These are phyloP conservation scores for Yamadazyma diddensiae DNA, from an alignment of 1,139 yeast genomes.

Conservation along the genomic window DNA sequence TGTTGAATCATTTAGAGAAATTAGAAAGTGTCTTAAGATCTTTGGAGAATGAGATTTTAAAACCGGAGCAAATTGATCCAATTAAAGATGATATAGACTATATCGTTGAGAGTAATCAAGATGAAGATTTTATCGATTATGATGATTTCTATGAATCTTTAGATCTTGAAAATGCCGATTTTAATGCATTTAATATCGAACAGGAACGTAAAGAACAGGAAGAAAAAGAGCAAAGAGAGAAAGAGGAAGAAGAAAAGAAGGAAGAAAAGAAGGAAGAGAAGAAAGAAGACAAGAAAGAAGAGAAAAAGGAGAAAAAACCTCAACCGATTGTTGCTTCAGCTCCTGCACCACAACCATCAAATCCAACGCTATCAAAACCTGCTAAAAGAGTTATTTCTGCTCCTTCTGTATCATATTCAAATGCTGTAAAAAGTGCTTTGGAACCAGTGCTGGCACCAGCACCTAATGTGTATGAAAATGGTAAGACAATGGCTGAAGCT, in stretches of 20 bases:
- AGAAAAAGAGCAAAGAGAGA: slow-evolving; percentile 7
- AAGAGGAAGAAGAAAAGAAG: slow-evolving; percentile 10
- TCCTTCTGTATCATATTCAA: slow-evolving; percentile 20
- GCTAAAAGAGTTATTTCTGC: slow-evolving; percentile 1
- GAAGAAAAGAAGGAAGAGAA: slow-evolving; percentile 10
- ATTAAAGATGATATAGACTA: slow-evolving; percentile 89
- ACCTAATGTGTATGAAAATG: slow-evolving; percentile 13
- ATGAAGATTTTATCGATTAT: slow-evolving; percentile 93
- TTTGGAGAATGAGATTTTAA: slow-evolving; percentile 79
- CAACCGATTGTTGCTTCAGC: slow-evolving; percentile 2
- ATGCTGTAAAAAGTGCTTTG: slow-evolving; percentile 18
- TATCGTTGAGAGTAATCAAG: slow-evolving; percentile 93
- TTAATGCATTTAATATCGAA: slow-evolving; percentile 27
- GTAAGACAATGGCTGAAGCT: slow-evolving; percentile 18
- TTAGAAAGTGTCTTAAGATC: slow-evolving; percentile 76
- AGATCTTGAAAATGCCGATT: slow-evolving; percentile 56
- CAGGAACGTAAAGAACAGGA: slow-evolving; percentile 12
- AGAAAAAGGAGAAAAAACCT: slow-evolving; percentile 4
- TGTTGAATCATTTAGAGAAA: slow-evolving; percentile 73
- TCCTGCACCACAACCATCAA: background rate
- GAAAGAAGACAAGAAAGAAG: slow-evolving; percentile 5
- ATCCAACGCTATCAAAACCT: background rate
- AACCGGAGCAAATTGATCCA: slow-evolving; percentile 75
- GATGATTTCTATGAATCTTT: slow-evolving; percentile 90
- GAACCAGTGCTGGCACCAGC: slow-evolving; percentile 4